Base-by-base conservation (phyloP, 441 rosid species). In the Croton laevigatus region DNA sequence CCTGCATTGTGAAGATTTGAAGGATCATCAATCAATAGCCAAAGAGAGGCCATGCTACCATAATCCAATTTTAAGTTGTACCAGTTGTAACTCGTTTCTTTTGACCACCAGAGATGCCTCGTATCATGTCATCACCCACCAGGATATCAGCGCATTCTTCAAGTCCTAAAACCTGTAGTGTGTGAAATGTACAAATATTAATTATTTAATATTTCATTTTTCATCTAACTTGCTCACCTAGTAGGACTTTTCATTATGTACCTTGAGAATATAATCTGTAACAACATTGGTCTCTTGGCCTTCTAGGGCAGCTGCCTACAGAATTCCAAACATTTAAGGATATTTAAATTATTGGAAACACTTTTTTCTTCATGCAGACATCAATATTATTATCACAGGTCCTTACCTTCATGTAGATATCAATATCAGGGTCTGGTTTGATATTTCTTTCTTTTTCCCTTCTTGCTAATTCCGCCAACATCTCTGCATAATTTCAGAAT, bases 71-170 rank as follows among this genome's bases (percentile, higher is more conserved):
- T 32, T n/a, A 7, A 6, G 48, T 53, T 66, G 54, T 71, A 85
- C 91, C 92, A 11, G 90, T 86, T 10, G 91, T 88, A 68, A 88
- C 76, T 60, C 93, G 83, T 73, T 87, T 88, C 73, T 61, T 85
- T 66, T 87, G 86, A 65, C 91, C 91, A 4, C 89, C 91, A 0
- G 91, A 89, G 55, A 89, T 87, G 42, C 94, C 94, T 65, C 91
- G 68, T 46, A 71, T 14, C 91, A 89, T 85, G 67, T 89, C 86
- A 76, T 89, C 85, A 12, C 91, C 94, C 12, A 87, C 85, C 76
- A 88, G 23, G 17, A 76, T 81, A 66, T 88, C 93, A n/a, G 91
- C 89, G 65, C 89, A 85, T 13, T 74, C 68, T 65, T 87, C 91
- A 40, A 89, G 88, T 38, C 94, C 91, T 73, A 87, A 76, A 75